phyloP scores from a whole-genome alignment of 169 alveolate genomes.

The Eimeria sp. region DNA sequence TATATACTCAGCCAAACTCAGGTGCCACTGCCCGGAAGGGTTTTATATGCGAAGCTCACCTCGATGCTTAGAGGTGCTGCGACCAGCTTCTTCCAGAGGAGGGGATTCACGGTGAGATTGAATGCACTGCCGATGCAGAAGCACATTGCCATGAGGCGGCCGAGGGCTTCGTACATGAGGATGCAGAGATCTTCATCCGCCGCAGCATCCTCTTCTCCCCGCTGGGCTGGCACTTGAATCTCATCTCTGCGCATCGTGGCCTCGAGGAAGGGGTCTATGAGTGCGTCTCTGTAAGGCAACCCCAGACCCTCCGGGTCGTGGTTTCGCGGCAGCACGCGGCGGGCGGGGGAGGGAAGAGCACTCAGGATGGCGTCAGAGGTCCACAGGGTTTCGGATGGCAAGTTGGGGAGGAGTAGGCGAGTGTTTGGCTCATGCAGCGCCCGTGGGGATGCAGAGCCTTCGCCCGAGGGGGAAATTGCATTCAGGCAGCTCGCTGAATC shows the following conservation, averaged over 20 bases:
- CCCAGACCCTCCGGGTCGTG: not conserved
- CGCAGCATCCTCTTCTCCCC: constrained; percentile 75
- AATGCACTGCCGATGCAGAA: constrained; percentile 92
- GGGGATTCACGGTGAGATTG: constrained; percentile 92
- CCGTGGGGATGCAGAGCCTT: not conserved
- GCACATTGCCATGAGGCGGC: constrained; percentile 95
- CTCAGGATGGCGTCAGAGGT: constrained; percentile 15
- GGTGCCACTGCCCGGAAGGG: not conserved
- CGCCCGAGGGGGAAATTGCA: not conserved
- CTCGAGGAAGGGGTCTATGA: constrained; percentile 8
- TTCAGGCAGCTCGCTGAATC: not conserved
- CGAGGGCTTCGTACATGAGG: constrained; percentile 94
- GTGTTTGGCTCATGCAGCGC: not conserved
- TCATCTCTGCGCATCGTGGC: not conserved
- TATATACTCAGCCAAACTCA: not conserved
- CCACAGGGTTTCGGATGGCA: constrained; percentile 32
- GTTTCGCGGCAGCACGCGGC: constrained; percentile 29
- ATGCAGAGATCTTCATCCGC: constrained; percentile 85
- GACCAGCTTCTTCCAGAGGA: constrained; percentile 93
- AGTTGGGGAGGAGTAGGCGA: constrained; percentile 11
- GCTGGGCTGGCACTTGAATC: not conserved
- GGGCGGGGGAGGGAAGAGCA: constrained; percentile 43
- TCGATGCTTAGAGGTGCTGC: constrained; percentile 80
- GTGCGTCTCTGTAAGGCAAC: not conserved
- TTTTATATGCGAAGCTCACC: constrained; percentile 17